Base-by-base conservation (phyloP, 139 green algal species). In the Tetradesmus obliquus region DNA sequence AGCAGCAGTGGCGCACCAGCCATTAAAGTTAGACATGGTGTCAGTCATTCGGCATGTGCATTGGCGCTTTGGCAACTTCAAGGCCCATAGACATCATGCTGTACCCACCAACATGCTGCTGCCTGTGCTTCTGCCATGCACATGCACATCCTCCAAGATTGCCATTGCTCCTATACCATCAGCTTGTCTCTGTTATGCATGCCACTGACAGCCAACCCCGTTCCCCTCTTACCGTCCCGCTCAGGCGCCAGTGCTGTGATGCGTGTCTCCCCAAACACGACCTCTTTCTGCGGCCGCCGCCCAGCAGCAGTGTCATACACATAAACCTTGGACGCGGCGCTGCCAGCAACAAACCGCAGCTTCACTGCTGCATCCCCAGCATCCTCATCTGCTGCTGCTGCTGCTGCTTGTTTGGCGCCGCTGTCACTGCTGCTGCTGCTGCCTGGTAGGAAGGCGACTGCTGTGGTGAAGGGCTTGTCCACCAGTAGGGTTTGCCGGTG, bases 251-350 rank as follows among this genome's bases (percentile, higher is more conserved):
- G 55, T 1, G 86, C 87, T 4, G 94, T 97, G 58, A 97, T 91
- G 22, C 93, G 88, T 0, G 92, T 88, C 20, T 97, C 94, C 9
- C 93, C 88, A 92, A 93, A 96, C 15, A 89, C 89, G 32, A 97
- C 9, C 55, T 96, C 91, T 71, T 94, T 24, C 90, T 97, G 96
- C 8, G 96, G 96, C 76, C 96, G 93, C 91, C 94, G 95, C 6
- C 96, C 95, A 22, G 91, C 93, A 51, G 89, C 82, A 19, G 82
- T 92, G 66, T 92, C 82, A 71, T 92, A 92, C 81, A 92, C 19
- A 19, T 89, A 66, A 17, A 88, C 20, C 66, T 92, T 92, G 66
- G 66, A 55, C 24, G 22, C 58, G 1, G 82, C 82, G 57, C 55
- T 92, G 82, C 82, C 89, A 84, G 57, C 66, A 32, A 92, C 89